These are phyloP conservation scores for Ceratobasidium papillatum DNA, from an alignment of 1,284 basidiomycete genomes.

Conservation along the genomic window DNA sequence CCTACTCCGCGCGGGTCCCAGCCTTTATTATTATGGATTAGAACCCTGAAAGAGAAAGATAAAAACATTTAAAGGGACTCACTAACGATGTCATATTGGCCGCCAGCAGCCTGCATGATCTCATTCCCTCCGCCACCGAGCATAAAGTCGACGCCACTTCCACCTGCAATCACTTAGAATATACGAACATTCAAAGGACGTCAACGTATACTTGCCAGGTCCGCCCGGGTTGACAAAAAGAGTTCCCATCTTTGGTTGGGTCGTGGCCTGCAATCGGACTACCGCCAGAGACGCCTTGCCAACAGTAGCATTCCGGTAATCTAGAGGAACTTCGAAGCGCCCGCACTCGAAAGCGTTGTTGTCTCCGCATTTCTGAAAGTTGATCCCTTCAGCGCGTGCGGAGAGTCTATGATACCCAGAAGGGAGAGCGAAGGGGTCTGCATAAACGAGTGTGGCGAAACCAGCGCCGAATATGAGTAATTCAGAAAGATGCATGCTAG, in stretches of 20 bases:
- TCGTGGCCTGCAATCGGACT: slow-evolving; percentile 4
- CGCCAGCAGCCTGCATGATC: slow-evolving; percentile 7
- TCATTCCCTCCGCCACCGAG: neutral
- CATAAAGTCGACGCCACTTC: neutral
- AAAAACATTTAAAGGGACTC: neutral
- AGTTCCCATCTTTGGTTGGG: slow-evolving; percentile 15
- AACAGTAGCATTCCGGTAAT: slow-evolving; percentile 15
- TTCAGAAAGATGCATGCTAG: neutral
- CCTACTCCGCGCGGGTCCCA: slow-evolving; percentile 39
- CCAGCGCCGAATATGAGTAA: neutral
- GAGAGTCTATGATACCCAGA: neutral
- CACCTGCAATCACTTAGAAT: neutral
- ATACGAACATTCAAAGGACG: neutral
- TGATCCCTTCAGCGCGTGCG: neutral
- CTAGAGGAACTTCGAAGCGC: slow-evolving; percentile 36
- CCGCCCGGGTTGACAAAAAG: slow-evolving; percentile 40
- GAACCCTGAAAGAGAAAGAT: neutral
- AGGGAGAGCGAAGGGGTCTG: neutral
- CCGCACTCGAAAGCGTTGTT: slow-evolving; percentile 14
- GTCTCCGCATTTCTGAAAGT: slow-evolving; percentile 4
- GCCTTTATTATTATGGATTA: neutral
- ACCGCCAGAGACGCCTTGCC: slow-evolving; percentile 34
- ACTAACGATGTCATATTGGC: slow-evolving; percentile 30
- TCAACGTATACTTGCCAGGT: neutral
- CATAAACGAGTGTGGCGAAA: neutral